Percentiles rank a stretch among this genome's conserved stretches.
Conservation (phyloP, 768 basidiomycete species). For the Kwoniella sp. region DNA sequence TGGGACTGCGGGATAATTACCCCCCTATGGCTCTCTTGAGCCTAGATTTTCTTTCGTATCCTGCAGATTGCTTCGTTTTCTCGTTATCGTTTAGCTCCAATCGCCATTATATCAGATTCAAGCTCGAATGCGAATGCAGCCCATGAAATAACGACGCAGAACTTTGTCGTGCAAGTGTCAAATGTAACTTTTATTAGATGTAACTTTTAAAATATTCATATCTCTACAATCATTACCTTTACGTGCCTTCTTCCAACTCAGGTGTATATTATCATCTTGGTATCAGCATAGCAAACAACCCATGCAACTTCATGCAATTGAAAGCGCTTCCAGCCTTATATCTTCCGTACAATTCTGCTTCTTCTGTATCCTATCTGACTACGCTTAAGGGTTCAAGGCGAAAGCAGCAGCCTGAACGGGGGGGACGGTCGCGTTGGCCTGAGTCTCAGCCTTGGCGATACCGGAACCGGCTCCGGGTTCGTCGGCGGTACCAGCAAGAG, state of each 20-base stretch:
- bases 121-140: too few relatives aligned
- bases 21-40: conserved; percentile 43
- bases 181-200: too few relatives aligned
- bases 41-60: conserved; percentile 53
- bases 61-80: too few relatives aligned
- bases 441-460: conserved; percentile 19
- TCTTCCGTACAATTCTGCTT: neutral
- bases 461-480: conserved; percentile 25
- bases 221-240: neutral
- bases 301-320: neutral
- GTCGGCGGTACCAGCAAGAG: conserved; percentile 15
- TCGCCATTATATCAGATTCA: too few relatives aligned
- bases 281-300: neutral
- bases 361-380: too few relatives aligned
- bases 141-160: too few relatives aligned
- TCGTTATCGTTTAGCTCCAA: too few relatives aligned
- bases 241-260: neutral
- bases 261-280: conserved; percentile 9
- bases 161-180: too few relatives aligned
- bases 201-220: too few relatives aligned
- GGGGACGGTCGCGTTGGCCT: conserved; percentile 18
- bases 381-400: conserved; percentile 14
- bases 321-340: neutral
- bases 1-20: conserved; percentile 50
- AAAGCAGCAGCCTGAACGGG: conserved; percentile 13